These are phyloP conservation scores for Panaeolus papilionaceus DNA, from an alignment of 768 basidiomycete species.

Conservation along the genomic window DNA sequence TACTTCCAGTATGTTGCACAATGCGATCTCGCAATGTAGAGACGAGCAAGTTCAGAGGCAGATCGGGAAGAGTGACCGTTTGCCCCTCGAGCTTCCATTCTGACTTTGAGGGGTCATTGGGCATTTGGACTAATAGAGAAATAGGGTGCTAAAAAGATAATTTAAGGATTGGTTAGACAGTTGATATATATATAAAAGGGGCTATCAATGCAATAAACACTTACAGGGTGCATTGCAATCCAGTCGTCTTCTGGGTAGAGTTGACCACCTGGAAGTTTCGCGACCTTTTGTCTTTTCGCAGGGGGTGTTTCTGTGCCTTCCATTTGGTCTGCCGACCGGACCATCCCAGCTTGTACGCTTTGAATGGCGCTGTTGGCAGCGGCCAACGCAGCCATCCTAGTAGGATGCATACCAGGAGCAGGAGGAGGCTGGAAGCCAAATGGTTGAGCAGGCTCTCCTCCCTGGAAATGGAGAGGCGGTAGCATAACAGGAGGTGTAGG, in stretches of 20 bases:
- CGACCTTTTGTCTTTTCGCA: conserved; percentile 87
- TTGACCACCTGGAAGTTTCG: conserved; percentile 84
- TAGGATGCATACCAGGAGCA: conserved; percentile 69
- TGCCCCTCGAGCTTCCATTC: conserved; percentile 94
- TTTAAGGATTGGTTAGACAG: conserved; percentile 14
- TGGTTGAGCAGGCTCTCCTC: conserved; percentile 74
- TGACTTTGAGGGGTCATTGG: conserved; percentile 79
- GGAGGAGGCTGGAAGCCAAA: conserved; percentile 78
- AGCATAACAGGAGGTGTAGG: conserved; percentile 76
- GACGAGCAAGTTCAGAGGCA: conserved; percentile 85
- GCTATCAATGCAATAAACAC: conserved; percentile 29
- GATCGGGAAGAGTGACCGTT: conserved; percentile 76
- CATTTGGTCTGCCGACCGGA: conserved; percentile 84
- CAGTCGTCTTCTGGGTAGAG: conserved; percentile 90
- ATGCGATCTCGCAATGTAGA: conserved; percentile 93
- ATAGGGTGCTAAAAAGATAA: conserved; percentile 71
- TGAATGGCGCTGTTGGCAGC: conserved; percentile 56
- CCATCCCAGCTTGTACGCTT: conserved; percentile 67
- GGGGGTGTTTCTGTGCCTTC: conserved; percentile 74
- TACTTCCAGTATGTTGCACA: conserved; percentile 75
- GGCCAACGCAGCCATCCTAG: conserved; percentile 66
- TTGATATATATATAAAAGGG: background rate
- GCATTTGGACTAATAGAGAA: conserved; percentile 83
- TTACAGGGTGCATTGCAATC: conserved; percentile 86
- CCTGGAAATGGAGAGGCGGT: conserved; percentile 86